Conservation (phyloP, 768 basidiomycete species). For the Leccinum truebloodii region DNA sequence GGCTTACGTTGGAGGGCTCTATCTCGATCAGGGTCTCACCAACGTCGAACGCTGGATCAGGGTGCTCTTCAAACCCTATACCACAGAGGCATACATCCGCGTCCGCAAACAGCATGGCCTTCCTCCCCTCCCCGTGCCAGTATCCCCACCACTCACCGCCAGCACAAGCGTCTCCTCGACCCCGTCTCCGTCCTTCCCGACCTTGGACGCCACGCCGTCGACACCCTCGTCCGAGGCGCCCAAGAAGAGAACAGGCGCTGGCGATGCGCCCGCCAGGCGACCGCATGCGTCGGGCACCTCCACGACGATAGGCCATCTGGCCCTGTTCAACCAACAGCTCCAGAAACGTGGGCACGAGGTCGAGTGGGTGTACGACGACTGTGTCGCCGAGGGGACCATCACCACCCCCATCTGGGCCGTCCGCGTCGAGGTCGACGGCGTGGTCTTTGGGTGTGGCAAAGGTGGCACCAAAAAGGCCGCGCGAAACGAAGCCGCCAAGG, state of each 20-base stretch:
- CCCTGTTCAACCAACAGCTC: slow-evolving; percentile 77
- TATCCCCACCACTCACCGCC: slow-evolving; percentile 21
- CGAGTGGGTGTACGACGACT: slow-evolving; percentile 71
- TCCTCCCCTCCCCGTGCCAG: slow-evolving; percentile 40
- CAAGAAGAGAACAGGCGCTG: not conserved
- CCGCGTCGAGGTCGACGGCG: slow-evolving; percentile 60
- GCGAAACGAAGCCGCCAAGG: slow-evolving; percentile 79
- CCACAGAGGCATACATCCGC: slow-evolving; percentile 57
- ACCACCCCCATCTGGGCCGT: slow-evolving; percentile 81
- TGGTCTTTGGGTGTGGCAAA: slow-evolving; percentile 58
- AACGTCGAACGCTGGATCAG: slow-evolving; percentile 60
- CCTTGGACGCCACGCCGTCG: not conserved
- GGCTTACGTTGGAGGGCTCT: slow-evolving; percentile 73
- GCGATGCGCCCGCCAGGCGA: slow-evolving; percentile 16
- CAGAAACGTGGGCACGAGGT: slow-evolving; percentile 57
- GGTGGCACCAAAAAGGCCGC: slow-evolving; percentile 81
- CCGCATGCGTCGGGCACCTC: slow-evolving; percentile 28
- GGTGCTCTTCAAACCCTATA: slow-evolving; percentile 63
- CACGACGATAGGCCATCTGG: slow-evolving; percentile 60
- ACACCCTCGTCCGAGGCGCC: slow-evolving; percentile 2
- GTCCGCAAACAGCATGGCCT: slow-evolving; percentile 71
- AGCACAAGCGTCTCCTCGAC: slow-evolving; percentile 23
- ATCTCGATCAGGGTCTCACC: slow-evolving; percentile 64
- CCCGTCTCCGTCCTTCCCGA: not conserved
- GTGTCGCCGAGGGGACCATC: slow-evolving; percentile 46